Base-by-base conservation (phyloP, 176 grass and related monocot genomes). In the Microstegium vimineum region DNA sequence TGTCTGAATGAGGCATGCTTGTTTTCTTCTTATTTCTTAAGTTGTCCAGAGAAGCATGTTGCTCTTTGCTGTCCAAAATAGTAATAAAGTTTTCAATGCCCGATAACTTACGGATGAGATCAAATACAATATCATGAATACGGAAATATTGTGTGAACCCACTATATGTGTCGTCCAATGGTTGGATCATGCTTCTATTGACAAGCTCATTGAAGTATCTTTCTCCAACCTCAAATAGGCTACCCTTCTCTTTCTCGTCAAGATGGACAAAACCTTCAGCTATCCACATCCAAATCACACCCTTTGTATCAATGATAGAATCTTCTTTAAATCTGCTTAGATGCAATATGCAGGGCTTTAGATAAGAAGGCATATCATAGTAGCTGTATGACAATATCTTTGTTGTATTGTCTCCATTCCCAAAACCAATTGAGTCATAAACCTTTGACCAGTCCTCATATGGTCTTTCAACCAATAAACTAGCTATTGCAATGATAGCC, bases 121-220 rank as follows among this genome's bases (percentile, higher is more conserved):
- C 74, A 27, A 76, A 25, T n/a, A 76, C 74, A 40, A 61, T 40
- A 27, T 76, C 74, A 40, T 76, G 74, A 61, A 76, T 25, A 27
- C 13, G n/a, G 6, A 57, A 76, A 0, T 0, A 9, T 11, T 23
- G n/a, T 59, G 2, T 1, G 8, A 25, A 25, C 22, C 8, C 0
- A 57, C 8, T 0, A 16, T 23, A n/a, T 3, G 0, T 23, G 0
- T 26, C 0, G 0, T 26, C 22, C 0, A 6, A 16, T 0, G 6
- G 6, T 8, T 76, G 34, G 33, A 76, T 40, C 74, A 76, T 10
- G 35, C 74, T 76, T 61, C 74, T 57, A 41, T 76, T 76, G 1
- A 76, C 23, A 27, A 76, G 74, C 33, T 76, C 74, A 1, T 61
- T 37, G 6, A 76, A 76, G 34, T 76, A 61, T 40, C 52, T 60